Percentiles rank a stretch among this genome's conserved stretches.
phyloP scores from a whole-genome alignment of 1,139 yeast genomes.

The Pichia sp. region DNA sequence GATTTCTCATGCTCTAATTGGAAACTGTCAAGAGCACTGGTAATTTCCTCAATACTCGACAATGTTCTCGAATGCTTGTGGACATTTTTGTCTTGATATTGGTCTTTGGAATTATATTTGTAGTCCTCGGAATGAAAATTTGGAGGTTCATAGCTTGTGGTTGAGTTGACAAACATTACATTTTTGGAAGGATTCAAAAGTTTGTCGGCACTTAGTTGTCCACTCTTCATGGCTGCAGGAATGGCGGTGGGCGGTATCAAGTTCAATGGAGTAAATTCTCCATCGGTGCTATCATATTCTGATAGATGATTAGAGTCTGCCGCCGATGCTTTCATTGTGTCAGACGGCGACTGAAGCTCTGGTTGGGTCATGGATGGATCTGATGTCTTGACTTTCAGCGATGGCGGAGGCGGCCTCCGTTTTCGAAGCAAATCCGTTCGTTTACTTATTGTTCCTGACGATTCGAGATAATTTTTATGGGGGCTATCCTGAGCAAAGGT shows the following conservation, averaged over 20 bases:
- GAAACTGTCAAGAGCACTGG: constrained; percentile 17
- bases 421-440: constrained; percentile 13
- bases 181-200: constrained; percentile 4
- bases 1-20: constrained; percentile 16
- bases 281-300: constrained; percentile 8
- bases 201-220: not conserved
- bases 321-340: not conserved
- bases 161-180: not conserved
- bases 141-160: not conserved
- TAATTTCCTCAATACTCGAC: constrained; percentile 22
- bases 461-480: not conserved
- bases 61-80: constrained; percentile 21
- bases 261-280: constrained; percentile 18
- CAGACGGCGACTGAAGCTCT: not conserved
- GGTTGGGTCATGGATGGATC: not conserved
- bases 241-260: constrained; percentile 1
- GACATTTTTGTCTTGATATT: not conserved
- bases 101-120: not conserved
- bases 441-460: constrained; percentile 2
- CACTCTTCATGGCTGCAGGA: not conserved
- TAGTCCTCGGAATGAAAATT: not conserved
- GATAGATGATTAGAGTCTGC: not conserved
- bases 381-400: constrained; percentile 9
- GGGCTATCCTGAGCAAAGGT: not conserved
- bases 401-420: constrained; percentile 18